Base-by-base conservation (phyloP, 352 stramenopile genomes). In the Phytophthora uliginosa region DNA sequence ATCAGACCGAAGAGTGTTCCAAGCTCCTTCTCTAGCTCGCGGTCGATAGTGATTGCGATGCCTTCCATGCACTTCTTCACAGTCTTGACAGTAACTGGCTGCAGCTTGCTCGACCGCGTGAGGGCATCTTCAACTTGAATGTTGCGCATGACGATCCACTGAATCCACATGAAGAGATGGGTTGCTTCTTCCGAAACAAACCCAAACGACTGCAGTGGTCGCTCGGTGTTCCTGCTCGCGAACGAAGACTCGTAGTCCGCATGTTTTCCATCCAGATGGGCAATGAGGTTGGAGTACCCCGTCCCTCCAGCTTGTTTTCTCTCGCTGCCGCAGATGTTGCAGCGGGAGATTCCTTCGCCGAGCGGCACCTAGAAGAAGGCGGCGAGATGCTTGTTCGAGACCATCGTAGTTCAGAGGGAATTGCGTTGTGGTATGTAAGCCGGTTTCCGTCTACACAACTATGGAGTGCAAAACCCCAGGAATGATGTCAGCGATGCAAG, bases 1-100 rank as follows among this genome's bases (percentile, higher is more conserved):
- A 67, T 59, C 7, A 73, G 38, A 15, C 57, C 58, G 40, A 73
- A 73, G 34, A 60, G 36, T 24, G 20, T 22, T 45, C 42, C 40
- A 5, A 64, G 42, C 42, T 54, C 58, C 40, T 64, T 56, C 24
- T 64, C 18, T 6, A 56, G 40, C 15, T 54, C 6, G 0, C 45
- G 42, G 15, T 40, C 31, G 31, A 34, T 34, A 4, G 20, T 34
- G 58, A 33, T 45, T 22, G 58, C 40, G 42, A 64, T 64, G 42
- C 26, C 40, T 17, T 45, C 42, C 40, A 64, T 64, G 58, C 40
- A 56, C 42, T 64, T 64, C 58, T 64, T 45, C 10, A 64, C 58
- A 34, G 58, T 15, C 24, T 55, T 64, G 17, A 45, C 38, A 7
- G 58, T 56, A 28, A 56, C 58, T 47, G 42, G 9, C 12, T 45